Conservation (phyloP, 495 filamentous ascomycete genomes). For the Cenococcum geophilum region DNA sequence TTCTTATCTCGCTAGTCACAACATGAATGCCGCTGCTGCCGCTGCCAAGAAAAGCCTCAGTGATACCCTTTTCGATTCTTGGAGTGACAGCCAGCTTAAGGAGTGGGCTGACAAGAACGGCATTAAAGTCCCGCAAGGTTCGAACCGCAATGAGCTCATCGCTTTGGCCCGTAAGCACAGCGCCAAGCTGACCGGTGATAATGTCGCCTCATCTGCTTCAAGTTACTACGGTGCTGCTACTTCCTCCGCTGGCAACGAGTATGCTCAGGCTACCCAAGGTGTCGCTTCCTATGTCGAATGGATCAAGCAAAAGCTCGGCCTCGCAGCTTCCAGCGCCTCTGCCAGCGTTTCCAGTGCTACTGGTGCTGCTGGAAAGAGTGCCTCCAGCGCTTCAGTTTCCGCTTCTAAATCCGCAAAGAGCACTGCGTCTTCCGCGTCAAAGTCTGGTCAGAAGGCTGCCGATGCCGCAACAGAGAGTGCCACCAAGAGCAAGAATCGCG, state of each 20-base stretch:
- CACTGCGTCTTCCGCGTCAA: constrained; percentile 1
- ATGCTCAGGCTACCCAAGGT: constrained; percentile 45
- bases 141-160: constrained; percentile 79
- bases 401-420: constrained; percentile 19
- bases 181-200: constrained; percentile 63
- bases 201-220: constrained; percentile 51
- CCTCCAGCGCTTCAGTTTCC: constrained; percentile 22
- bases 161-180: constrained; percentile 90
- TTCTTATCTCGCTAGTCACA: constrained; percentile 68
- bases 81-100: constrained; percentile 78
- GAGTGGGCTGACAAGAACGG: constrained; percentile 69
- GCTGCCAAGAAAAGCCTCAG: constrained; percentile 64
- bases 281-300: constrained; percentile 56
- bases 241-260: constrained; percentile 71
- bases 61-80: constrained; percentile 79
- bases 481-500: constrained; percentile 15
- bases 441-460: constrained; percentile 32
- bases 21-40: constrained; percentile 48
- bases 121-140: constrained; percentile 83
- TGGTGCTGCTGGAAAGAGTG: constrained; percentile 5
- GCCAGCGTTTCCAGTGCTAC: constrained; percentile 20
- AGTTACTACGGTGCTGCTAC: constrained; percentile 75
- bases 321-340: constrained; percentile 24
- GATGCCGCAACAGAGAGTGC: constrained; percentile 62
- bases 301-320: constrained; percentile 70